Base-by-base conservation (phyloP, 768 basidiomycete species). In the Tricholoma sp. region DNA sequence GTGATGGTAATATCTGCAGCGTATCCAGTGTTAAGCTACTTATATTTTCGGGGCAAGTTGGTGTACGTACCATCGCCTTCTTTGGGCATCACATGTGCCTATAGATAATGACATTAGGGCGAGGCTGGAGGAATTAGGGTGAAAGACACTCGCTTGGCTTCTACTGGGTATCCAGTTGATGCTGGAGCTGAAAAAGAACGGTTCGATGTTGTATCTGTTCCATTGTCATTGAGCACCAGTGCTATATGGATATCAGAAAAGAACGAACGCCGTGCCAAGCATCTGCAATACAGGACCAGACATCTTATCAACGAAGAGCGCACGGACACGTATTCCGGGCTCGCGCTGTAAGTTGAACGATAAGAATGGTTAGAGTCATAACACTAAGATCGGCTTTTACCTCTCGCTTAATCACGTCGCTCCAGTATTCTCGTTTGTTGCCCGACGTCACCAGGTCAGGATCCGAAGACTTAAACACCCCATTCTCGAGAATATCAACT, bases 161-260 rank as follows among this genome's bases (percentile, higher is more conserved):
- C 84, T 78, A 1, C 82, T 81, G 1, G 85, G 85, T 58, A 86
- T 87, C 83, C 83, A 84, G 57, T 82, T 84, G 3, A 84, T 59
- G n/a, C 82, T 81, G 0, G 84, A 85, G 0, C 83, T 83, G 60
- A 81, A 86, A 68, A 83, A 86, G 65, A 85, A 86, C 0, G 85
- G 85, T 60, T 86, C 85, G 48, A 86, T 77, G 36, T 76, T 73
- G 61, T 79, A 83, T 63, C 83, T 80, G 31, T 6, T 37, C 34
- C 12, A 13, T 50, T 6, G 13, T 12, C 4, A 39, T 39, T 39
- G 15, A 39, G 37, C 15, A 39, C 4, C 2, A 13, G 2, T n/a
- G 10, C 8, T 18, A 9, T n/a, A 9, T 18, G 8, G 8, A 42
- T 8, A 1, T 10, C 2, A 15, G 18, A 42, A 20, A 20, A 42